Conservation (phyloP, 2,329 filamentous ascomycete genomes). For the Helotiales sp. region DNA sequence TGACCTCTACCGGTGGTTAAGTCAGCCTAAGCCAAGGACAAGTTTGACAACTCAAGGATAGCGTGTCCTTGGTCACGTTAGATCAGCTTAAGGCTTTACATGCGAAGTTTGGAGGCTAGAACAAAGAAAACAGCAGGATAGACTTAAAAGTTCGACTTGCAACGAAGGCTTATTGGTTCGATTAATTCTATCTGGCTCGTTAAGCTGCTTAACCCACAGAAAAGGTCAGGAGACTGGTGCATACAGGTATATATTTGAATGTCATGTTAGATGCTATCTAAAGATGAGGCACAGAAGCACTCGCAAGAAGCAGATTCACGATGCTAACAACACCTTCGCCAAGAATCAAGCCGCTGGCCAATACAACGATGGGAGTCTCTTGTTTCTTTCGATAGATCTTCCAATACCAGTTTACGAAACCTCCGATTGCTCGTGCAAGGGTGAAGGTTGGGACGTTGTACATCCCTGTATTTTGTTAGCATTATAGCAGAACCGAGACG, state of each 20-base stretch:
- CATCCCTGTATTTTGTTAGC: slow-evolving; percentile 61
- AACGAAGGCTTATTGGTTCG: slow-evolving; percentile 6
- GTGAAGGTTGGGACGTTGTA: slow-evolving; percentile 98
- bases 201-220: no score
- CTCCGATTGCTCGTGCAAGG: slow-evolving; percentile 80
- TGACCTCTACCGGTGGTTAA: no score
- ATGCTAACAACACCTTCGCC: slow-evolving; percentile 93
- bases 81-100: no score
- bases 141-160: slow-evolving; percentile 14
- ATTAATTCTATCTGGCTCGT: neutral
- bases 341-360: slow-evolving; percentile 86
- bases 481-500: slow-evolving; percentile 1
- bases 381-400: slow-evolving; percentile 48
- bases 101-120: no score
- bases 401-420: slow-evolving; percentile 79
- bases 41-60: no score
- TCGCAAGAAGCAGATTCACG: slow-evolving; percentile 81
- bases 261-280: neutral
- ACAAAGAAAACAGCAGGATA: neutral
- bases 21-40: no score
- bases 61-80: no score
- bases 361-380: slow-evolving; percentile 81
- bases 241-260: neutral
- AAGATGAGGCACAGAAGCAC: slow-evolving; percentile 72
- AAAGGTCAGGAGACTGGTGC: neutral